phyloP scores from a whole-genome alignment of 2,329 filamentous ascomycete species.

The Verticillium tricorpus region DNA sequence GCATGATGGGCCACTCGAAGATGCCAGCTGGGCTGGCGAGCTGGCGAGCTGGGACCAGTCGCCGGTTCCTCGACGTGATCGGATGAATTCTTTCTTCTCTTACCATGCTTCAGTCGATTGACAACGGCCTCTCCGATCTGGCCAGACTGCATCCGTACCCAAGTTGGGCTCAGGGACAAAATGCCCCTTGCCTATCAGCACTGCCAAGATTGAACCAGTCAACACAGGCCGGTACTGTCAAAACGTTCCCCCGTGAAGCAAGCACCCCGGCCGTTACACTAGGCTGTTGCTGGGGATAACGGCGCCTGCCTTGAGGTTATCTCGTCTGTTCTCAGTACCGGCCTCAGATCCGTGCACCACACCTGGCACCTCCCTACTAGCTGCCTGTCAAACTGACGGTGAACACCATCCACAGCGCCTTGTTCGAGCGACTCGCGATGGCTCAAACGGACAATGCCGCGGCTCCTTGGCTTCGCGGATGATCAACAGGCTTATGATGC shows the following conservation, averaged over 20 bases:
- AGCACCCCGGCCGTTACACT: neutral
- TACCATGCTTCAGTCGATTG: neutral
- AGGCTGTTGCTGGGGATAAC: neutral
- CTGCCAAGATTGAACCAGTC: neutral
- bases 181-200: neutral
- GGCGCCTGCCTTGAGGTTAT: neutral
- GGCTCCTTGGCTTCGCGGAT: neutral
- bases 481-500: neutral
- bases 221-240: neutral
- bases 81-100: neutral
- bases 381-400: neutral
- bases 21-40: neutral
- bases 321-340: neutral
- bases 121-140: neutral
- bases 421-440: neutral
- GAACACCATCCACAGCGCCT: neutral
- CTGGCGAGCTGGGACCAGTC: neutral
- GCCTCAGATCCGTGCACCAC: neutral
- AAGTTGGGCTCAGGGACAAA: neutral
- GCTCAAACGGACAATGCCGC: neutral
- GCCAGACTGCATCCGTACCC: neutral
- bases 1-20: neutral
- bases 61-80: neutral
- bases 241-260: neutral
- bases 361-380: neutral